Percentiles rank a stretch among this genome's conserved stretches.
Evolutionary conservation across 352 stramenopile genomes (phyloP).

Genomic region (Phytophthora sp.): DNA sequence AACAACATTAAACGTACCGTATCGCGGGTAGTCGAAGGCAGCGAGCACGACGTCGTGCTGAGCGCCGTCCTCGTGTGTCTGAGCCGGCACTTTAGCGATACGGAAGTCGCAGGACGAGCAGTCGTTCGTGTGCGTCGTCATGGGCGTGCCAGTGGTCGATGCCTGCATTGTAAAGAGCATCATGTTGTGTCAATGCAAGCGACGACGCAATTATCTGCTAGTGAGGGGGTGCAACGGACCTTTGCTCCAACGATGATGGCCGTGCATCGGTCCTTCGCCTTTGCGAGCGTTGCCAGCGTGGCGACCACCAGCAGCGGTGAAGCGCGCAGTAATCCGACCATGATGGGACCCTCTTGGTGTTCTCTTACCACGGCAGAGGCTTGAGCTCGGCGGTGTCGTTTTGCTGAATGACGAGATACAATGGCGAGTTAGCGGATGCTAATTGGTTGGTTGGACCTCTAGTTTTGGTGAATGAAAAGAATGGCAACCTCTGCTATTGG

Average conservation of each 20-base stretch:
- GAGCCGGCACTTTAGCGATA: constrained; percentile 74
- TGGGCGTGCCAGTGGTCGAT: constrained; percentile 65
- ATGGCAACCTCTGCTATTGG: neutral
- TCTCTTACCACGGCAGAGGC: constrained; percentile 11
- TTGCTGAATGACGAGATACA: constrained; percentile 5
- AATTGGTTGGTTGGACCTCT: no score
- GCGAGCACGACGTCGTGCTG: constrained; percentile 67
- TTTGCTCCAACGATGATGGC: constrained; percentile 82
- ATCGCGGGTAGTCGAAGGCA: constrained; percentile 73
- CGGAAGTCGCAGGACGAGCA: constrained; percentile 87
- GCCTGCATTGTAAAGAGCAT: constrained; percentile 39
- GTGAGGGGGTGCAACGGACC: constrained; percentile 26
- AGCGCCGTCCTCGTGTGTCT: constrained; percentile 48
- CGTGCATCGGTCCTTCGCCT: constrained; percentile 72
- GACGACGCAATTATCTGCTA: neutral
- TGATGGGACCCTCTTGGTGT: neutral
- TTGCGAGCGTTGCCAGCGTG: constrained; percentile 9
- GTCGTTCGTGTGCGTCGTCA: constrained; percentile 88
- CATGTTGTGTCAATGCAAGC: constrained; percentile 18
- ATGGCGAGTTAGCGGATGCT: neutral
- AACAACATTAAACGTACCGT: constrained; percentile 43
- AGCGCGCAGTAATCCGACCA: constrained; percentile 11
- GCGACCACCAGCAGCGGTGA: constrained; percentile 28
- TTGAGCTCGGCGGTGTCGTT: neutral
- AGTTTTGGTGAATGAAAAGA: neutral